phyloP scores from a whole-genome alignment of 179 eudicot genomes.

The Drosera spatulata region DNA sequence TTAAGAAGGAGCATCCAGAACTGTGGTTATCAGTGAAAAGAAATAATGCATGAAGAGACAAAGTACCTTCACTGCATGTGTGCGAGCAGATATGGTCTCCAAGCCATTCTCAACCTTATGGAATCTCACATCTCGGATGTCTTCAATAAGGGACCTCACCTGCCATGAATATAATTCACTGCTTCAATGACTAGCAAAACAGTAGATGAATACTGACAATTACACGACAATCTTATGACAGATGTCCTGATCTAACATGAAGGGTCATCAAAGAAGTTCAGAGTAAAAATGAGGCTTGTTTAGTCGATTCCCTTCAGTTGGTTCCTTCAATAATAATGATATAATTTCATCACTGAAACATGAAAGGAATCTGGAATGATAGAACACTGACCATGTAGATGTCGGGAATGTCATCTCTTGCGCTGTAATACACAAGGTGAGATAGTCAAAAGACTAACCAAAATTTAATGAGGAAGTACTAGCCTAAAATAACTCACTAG shows the following conservation, averaged over 20 bases:
- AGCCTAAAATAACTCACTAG: slow-evolving; percentile 28
- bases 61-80: slow-evolving; percentile 80
- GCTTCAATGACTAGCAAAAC: slow-evolving; percentile 2
- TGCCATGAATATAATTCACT: slow-evolving; percentile 11
- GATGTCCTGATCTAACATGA: no score
- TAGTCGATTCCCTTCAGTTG: no score
- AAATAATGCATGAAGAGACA: slow-evolving; percentile 1
- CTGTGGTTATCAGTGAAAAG: not conserved
- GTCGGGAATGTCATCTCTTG: slow-evolving; percentile 82
- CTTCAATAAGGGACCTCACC: slow-evolving; percentile 95
- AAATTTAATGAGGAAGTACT: slow-evolving; percentile 6
- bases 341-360: no score
- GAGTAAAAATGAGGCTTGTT: no score
- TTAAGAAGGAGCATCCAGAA: no score
- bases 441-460: not conserved
- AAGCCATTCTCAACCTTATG: slow-evolving; percentile 90
- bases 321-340: no score
- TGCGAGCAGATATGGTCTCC: slow-evolving; percentile 74
- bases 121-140: slow-evolving; percentile 91
- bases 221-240: no score
- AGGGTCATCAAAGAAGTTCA: no score
- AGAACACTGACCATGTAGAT: slow-evolving; percentile 61
- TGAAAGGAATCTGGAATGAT: no score
- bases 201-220: not conserved
- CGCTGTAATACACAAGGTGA: slow-evolving; percentile 32